These are phyloP conservation scores for Penicillium silybi DNA, from an alignment of 495 filamentous ascomycete genomes.

Conservation along the genomic window DNA sequence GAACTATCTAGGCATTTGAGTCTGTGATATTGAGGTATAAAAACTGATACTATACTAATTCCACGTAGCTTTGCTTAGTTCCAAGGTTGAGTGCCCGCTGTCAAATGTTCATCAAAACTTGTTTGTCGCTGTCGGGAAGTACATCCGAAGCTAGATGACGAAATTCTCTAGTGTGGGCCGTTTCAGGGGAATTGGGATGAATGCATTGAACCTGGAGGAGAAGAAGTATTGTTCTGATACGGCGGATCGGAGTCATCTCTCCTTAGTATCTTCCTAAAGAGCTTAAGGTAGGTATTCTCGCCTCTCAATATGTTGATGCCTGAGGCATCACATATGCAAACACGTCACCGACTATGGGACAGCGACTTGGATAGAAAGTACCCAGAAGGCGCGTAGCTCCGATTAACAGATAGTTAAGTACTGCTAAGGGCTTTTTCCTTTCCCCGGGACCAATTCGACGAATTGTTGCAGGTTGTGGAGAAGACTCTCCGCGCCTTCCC, in stretches of 20 bases:
- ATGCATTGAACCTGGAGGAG: neutral
- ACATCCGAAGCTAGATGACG: neutral
- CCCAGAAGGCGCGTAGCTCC: too few relatives aligned
- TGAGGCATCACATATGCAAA: conserved; percentile 7
- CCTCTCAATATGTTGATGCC: neutral
- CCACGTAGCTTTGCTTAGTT: neutral
- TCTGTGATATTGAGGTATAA: neutral
- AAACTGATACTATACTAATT: neutral
- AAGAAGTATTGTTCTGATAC: neutral
- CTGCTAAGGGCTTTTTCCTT: neutral
- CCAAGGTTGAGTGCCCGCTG: neutral
- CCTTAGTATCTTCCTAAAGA: neutral
- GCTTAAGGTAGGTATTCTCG: neutral
- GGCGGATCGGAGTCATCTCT: neutral
- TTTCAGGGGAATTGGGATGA: neutral
- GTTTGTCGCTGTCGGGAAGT: neutral
- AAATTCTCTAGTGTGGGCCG: neutral
- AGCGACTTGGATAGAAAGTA: too few relatives aligned
- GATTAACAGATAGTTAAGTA: neutral
- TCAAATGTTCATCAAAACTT: neutral
- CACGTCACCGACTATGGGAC: neutral
- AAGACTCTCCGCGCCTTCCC: conserved; percentile 25
- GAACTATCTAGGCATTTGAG: neutral
- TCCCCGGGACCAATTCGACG: neutral
- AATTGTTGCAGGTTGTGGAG: conserved; percentile 10